Evolutionary conservation across 2,329 filamentous ascomycete species (phyloP), one percentile per base, ranked within the genome.

Genomic region (Grosmannia huntii): DNA sequence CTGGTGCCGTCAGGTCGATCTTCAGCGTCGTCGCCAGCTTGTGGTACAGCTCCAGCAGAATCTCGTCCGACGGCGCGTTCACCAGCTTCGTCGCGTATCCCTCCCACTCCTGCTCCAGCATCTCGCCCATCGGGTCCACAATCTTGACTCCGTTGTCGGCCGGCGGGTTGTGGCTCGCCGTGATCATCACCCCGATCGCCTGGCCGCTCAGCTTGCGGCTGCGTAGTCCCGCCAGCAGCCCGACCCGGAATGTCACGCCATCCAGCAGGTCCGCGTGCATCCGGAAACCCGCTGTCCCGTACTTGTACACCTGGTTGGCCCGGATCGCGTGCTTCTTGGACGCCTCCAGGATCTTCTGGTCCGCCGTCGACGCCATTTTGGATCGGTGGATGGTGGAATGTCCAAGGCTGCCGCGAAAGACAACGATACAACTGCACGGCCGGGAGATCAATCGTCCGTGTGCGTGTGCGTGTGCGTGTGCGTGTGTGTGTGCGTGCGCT

Each of bases 101-200:
- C 75, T 99, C 94, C 94, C 94, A 99, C 61, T 92, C 88, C 71
- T 91, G 86, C 81, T 95, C 90, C 55, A 96, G 81, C 94, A 97
- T 97, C 72, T 97, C 94, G 64, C 94, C 92, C 85, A 95, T 87
- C 14, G 94, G 94, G 72, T 99, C 94, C 62, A 99, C 90, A 65
- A 99, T 83, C 80, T 96, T 96, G 71, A 96, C 87, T 56, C 90
- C 90, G 71, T 96, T 96, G 73, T 96, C 90, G 65, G 83, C 80
- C 38, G 90, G 86, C 21, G 89, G 89, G 73, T 96, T 96, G 78
- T 96, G 90, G 68, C 89, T 95, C 62, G 90, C 90, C 49, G 90
- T 96, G 71, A 96, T 88, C 90, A 96, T 96, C 65, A 99, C 86
- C 68, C 94, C 94, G 68, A 99, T 95, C 66, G 89, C 87, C 76